Evolutionary conservation across 768 basidiomycete species (phyloP).

Genomic region (Filobasidium floriforme): DNA sequence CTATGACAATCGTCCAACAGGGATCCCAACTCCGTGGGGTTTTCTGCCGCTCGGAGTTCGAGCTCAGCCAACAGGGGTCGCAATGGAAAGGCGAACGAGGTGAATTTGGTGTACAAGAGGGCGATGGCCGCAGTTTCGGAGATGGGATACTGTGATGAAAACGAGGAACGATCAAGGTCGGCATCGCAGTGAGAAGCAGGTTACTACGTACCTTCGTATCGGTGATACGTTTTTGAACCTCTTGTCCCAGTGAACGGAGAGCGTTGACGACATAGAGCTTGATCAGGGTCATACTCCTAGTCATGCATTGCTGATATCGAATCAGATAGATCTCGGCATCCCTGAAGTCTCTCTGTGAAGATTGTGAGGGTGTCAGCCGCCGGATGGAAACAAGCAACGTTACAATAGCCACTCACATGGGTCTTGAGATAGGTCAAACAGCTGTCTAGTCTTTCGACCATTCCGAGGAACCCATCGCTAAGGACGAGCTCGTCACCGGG

Average conservation of each 20-base stretch:
- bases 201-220: constrained; percentile 55
- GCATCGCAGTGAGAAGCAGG: constrained; percentile 8
- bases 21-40: constrained; percentile 75
- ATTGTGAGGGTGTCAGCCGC: not conserved
- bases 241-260: constrained; percentile 66
- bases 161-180: constrained; percentile 49
- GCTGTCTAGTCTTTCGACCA: constrained; percentile 91
- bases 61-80: constrained; percentile 75
- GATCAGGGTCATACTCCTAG: constrained; percentile 93
- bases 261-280: constrained; percentile 92
- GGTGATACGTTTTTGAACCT: constrained; percentile 64
- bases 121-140: constrained; percentile 61
- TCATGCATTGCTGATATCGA: constrained; percentile 96
- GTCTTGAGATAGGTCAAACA: constrained; percentile 82
- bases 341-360: constrained; percentile 67
- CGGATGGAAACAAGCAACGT: not conserved
- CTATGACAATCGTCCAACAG: constrained; percentile 78
- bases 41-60: constrained; percentile 63
- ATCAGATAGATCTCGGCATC: constrained; percentile 93
- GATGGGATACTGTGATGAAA: constrained; percentile 41
- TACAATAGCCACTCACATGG: constrained; percentile 56
- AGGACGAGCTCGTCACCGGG: constrained; percentile 88
- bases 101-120: constrained; percentile 83
- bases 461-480: constrained; percentile 82
- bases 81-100: constrained; percentile 61